Evolutionary conservation across 257 asterid species (phyloP).

Genomic region (Nicotiana attenuata): DNA sequence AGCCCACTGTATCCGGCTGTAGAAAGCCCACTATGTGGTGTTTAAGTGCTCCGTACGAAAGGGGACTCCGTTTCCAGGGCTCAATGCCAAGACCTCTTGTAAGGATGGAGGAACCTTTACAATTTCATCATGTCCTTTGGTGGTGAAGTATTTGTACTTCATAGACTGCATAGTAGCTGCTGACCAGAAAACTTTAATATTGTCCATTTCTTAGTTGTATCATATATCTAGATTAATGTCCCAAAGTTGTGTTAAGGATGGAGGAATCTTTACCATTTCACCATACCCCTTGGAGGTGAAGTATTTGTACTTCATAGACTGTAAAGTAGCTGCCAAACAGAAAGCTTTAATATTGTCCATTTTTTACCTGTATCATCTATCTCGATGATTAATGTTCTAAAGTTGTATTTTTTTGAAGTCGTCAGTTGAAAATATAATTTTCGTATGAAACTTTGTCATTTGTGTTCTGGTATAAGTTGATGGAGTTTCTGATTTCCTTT

Average conservation of each 20-base stretch:
- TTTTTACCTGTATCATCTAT: not conserved
- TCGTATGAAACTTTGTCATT: slow-evolving; percentile 1
- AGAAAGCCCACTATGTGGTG: not conserved
- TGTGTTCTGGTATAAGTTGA: not conserved
- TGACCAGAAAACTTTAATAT: not conserved
- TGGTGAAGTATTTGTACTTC: slow-evolving; percentile 1
- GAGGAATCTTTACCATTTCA: too few species aligned
- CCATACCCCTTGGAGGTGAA: not conserved
- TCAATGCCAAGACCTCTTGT: not conserved
- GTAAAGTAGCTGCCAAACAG: not conserved
- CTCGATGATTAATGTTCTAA: not conserved
- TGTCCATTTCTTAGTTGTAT: not conserved
- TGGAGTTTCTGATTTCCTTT: slow-evolving; percentile 3
- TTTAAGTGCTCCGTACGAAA: not conserved
- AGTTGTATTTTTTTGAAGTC: not conserved
- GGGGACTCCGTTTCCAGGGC: not conserved
- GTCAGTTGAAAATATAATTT: not conserved
- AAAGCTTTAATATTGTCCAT: not conserved
- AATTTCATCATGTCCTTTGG: too few species aligned
- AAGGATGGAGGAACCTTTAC: not conserved
- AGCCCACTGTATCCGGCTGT: not conserved
- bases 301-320: not conserved
- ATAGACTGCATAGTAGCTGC: not conserved
- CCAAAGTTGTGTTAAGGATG: not conserved
- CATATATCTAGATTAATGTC: not conserved